Conservation (phyloP, 73 alveolate genomes). For the Paramecium pentaurelia region DNA sequence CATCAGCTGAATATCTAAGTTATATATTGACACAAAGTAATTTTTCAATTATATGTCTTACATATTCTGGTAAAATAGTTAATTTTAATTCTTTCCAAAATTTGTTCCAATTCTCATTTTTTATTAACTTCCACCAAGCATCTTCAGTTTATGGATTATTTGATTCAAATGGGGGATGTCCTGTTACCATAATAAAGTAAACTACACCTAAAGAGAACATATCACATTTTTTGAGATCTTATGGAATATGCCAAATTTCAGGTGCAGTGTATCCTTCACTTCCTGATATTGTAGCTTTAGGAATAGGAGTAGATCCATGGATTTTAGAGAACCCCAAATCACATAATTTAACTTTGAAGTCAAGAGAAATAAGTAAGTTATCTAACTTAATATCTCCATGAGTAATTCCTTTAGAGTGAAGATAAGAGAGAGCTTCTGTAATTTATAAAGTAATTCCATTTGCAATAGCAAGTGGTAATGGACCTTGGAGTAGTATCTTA, state of each 20-base stretch:
- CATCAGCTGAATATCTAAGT: neutral
- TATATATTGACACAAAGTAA: neutral
- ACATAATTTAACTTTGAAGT: neutral
- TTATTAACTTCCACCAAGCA: conserved; percentile 29
- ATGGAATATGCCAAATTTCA: conserved; percentile 41
- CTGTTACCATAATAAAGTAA: conserved; percentile 23
- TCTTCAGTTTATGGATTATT: conserved; percentile 8
- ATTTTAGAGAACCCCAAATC: conserved; percentile 33
- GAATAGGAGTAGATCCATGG: conserved; percentile 23
- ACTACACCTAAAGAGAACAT: conserved; percentile 31
- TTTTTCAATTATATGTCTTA: neutral
- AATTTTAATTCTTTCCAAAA: conserved; percentile 38
- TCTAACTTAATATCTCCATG: conserved; percentile 46
- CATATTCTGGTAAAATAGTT: conserved; percentile 14
- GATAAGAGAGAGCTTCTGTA: conserved; percentile 31
- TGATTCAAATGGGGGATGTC: conserved; percentile 44
- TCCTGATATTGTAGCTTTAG: conserved; percentile 21
- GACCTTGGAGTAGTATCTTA: neutral
- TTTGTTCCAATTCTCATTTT: neutral
- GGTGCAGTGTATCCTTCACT: conserved; percentile 51
- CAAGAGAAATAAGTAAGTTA: neutral
- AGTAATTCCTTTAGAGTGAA: neutral
- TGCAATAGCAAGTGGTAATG: conserved; percentile 15
- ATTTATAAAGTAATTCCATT: conserved; percentile 1
- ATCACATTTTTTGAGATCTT: conserved; percentile 37